Base-by-base conservation (phyloP, 495 filamentous ascomycete genomes). In the Aspergillus funiculosus region DNA sequence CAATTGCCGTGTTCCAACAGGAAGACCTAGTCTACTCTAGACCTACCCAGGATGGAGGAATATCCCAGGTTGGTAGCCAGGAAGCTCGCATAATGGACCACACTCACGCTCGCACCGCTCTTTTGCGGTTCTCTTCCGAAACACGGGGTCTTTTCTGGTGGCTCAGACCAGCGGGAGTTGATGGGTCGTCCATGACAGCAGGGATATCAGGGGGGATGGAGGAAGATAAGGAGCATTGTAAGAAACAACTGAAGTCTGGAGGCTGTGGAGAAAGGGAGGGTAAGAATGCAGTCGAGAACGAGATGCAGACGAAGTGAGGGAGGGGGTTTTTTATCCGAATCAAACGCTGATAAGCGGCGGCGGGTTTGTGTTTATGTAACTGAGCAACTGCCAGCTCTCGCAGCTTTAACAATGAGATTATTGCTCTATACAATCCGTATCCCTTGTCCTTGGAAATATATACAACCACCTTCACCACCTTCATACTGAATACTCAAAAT, bases 81-180 rank as follows among this genome's bases (percentile, higher is more conserved):
- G 25, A 28, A 15, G 20, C 29, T 31, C 20, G 19, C 61, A 37
- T 49, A n/a, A 32, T 10, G n/a, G n/a, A n/a, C n/a, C n/a, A n/a
- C 26, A 50, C 59, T 50, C 58, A 73, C 69, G 69, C 69, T 63
- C 69, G 60, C 25, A 71, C 69, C 30, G 69, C 69, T 53, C 69
- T 62, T 51, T 73, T 73, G 56, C 69, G 66, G 54, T 73, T 70
- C 49, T 73, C 69, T 48, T 73, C 69, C 30, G 69, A 62, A 44
- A 73, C 67, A 26, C 69, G 69, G 47, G 68, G 68, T 56, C 69
- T 65, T 51, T 73, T 73, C 49, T 62, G 64, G 30, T 62, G 64
- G 50, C 63, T 60, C 15, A 45, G 32, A 18, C 57, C 57, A 45
- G 59, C 42, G 43, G 56, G 54, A 37, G 58, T 55, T 46, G 55